These are phyloP conservation scores for Gossypium rotundifolium DNA, from an alignment of 345 rosid species.

Conservation along the genomic window DNA sequence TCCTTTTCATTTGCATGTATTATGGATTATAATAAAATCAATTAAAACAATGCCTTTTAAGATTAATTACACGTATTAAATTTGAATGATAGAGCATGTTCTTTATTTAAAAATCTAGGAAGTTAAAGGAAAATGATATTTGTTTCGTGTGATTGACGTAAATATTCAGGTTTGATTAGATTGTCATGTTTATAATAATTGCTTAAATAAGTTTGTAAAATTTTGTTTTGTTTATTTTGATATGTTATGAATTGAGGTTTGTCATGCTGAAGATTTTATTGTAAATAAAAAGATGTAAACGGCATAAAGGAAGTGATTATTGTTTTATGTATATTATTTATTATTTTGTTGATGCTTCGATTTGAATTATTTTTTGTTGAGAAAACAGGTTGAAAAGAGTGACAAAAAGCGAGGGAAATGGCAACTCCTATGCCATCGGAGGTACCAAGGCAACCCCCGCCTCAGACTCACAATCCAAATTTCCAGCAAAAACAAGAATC, in stretches of 20 bases:
- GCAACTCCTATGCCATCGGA: slow-evolving; percentile 61
- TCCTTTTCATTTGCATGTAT: neutral
- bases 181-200: neutral
- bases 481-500: slow-evolving; percentile 29
- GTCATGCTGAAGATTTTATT: neutral
- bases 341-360: neutral
- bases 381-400: neutral
- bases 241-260: neutral
- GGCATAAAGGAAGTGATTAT: neutral
- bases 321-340: neutral
- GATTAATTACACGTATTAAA: neutral
- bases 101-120: neutral
- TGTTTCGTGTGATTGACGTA: neutral
- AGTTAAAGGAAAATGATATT: neutral
- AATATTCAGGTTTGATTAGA: neutral
- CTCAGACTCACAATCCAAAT: slow-evolving; percentile 33
- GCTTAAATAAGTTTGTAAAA: neutral
- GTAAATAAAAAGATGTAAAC: neutral
- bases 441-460: slow-evolving; percentile 50
- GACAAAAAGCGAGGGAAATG: slow-evolving; percentile 25
- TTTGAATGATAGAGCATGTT: neutral
- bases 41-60: neutral
- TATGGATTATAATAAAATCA: neutral
- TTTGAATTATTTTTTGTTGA: neutral
- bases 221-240: neutral